Conservation (phyloP, 2,329 filamentous ascomycete genomes). For the Zelopaecilomyces penicillatus region DNA sequence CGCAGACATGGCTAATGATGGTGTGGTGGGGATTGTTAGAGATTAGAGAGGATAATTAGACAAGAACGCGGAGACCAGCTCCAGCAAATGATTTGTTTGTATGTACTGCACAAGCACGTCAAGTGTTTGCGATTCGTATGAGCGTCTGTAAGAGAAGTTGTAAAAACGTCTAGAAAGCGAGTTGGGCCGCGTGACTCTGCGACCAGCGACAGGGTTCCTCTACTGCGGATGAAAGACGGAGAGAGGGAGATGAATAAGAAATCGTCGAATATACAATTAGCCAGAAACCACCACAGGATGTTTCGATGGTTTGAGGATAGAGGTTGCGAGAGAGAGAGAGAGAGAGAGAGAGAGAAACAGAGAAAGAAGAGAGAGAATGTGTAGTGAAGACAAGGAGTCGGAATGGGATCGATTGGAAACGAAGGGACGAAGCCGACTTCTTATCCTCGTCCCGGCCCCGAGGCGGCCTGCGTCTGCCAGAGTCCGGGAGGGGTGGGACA, state of each 20-base stretch:
- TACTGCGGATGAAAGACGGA: too few relatives aligned
- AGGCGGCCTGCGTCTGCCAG: background rate
- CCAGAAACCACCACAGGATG: too few relatives aligned
- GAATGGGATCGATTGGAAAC: constrained; percentile 15
- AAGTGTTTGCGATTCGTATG: too few relatives aligned
- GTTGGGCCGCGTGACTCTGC: too few relatives aligned
- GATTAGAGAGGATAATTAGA: constrained; percentile 1
- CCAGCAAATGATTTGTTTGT: constrained; percentile 4
- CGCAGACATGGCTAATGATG: constrained; percentile 24
- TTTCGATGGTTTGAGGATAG: background rate
- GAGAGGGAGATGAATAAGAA: too few relatives aligned
- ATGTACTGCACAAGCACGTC: background rate
- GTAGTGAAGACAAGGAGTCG: constrained; percentile 5
- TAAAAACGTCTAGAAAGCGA: too few relatives aligned
- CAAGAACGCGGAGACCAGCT: constrained; percentile 13
- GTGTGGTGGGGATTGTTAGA: constrained; percentile 4
- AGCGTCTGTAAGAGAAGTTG: too few relatives aligned
- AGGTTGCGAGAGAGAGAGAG: constrained; percentile 1
- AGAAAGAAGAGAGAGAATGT: constrained; percentile 6
- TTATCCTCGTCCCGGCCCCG: constrained; percentile 16
- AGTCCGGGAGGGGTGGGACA: background rate
- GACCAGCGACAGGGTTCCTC: too few relatives aligned
- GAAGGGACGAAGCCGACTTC: constrained; percentile 20
- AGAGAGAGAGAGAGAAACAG: constrained; percentile 7
- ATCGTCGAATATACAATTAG: too few relatives aligned